Base-by-base conservation (phyloP, 1,139 yeast genomes). In the Dujonia santamariae region DNA sequence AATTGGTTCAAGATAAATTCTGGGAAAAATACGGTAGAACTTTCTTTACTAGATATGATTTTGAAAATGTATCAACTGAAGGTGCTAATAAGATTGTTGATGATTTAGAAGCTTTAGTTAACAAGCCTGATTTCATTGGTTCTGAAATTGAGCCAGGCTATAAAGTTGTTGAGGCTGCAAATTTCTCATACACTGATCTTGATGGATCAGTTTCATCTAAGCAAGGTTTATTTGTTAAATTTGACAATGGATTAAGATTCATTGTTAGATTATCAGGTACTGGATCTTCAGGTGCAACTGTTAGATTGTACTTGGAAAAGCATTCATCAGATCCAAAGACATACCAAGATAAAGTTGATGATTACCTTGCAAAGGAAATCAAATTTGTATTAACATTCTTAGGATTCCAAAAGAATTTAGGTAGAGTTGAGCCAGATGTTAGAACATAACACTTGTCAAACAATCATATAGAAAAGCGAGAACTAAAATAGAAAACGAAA, bases 251-350 rank as follows among this genome's bases (percentile, higher is more conserved):
- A 3, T 75, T 87, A 41, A 78, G 97, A 58, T 78, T 90, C 39
- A 86, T 94, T 28, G 86, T 87, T 32, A 82, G 99, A 61, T 73
- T 92, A 46, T 87, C 97, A 0, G 99, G 99, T 38, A 92, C 99
- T 9, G 99, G 99, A 5, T 88, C 97, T 1, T 81, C 96, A 2
- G 99, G 98, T 31, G 97, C 98, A 14, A 92, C 99, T 3, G 90
- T 94, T 42, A 80, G 99, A 62, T 70, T 92, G 46, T 92, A 92
- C 62, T 69, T 90, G 56, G 98, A 92, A 61, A 82, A 82, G 61
- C 90, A 85, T 63, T 78, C 84, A 28, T 51, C 61, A 35, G 95
- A 87, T 51, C 56, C 63, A 38, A 45, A 75, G 12, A 70, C 69
- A 30, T 78, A 74, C 51, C 52, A 52, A 7, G 49, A 62, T 40